phyloP scores from a whole-genome alignment of 192 early-diverging fungal species.

The Linnemannia exigua region DNA sequence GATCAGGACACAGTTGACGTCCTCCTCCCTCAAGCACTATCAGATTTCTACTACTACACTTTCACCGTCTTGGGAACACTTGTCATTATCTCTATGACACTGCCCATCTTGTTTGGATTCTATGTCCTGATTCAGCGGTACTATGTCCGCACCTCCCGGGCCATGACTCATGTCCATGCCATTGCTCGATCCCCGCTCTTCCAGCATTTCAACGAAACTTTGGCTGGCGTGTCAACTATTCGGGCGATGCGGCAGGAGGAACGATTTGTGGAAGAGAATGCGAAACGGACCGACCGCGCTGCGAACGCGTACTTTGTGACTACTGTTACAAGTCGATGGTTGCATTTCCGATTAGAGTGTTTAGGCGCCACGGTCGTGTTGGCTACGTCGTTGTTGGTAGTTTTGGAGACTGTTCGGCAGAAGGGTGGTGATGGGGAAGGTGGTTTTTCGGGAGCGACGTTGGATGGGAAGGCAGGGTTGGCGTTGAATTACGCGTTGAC shows the following conservation, averaged over 20 bases:
- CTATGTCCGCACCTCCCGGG: constrained; percentile 79
- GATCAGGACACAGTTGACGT: constrained; percentile 87
- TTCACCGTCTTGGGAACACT: constrained; percentile 48
- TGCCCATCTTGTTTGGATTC: constrained; percentile 57
- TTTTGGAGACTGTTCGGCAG: constrained; percentile 39
- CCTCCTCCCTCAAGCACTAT: constrained; percentile 57
- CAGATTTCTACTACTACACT: constrained; percentile 50
- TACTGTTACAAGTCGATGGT: constrained; percentile 78
- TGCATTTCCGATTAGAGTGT: constrained; percentile 73
- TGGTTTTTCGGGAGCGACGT: constrained; percentile 61
- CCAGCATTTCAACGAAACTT: constrained; percentile 74
- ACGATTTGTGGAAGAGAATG: constrained; percentile 21
- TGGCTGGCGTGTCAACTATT: constrained; percentile 71
- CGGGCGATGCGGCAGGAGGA: constrained; percentile 68
- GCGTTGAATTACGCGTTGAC: constrained; percentile 81
- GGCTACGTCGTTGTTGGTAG: constrained; percentile 66
- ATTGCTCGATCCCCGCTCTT: constrained; percentile 84
- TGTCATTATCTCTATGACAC: constrained; percentile 52
- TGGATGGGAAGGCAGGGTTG: constrained; percentile 71
- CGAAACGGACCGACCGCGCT: neutral
- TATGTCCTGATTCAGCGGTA: constrained; percentile 64
- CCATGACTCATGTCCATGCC: constrained; percentile 86
- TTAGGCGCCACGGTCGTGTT: constrained; percentile 76
- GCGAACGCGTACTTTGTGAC: constrained; percentile 19
- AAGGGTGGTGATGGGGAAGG: constrained; percentile 65